Evolutionary conservation across 2,329 filamentous ascomycete genomes (phyloP), one percentile per base, ranked within the genome.

Genomic region (Rasamsonia emersonii): DNA sequence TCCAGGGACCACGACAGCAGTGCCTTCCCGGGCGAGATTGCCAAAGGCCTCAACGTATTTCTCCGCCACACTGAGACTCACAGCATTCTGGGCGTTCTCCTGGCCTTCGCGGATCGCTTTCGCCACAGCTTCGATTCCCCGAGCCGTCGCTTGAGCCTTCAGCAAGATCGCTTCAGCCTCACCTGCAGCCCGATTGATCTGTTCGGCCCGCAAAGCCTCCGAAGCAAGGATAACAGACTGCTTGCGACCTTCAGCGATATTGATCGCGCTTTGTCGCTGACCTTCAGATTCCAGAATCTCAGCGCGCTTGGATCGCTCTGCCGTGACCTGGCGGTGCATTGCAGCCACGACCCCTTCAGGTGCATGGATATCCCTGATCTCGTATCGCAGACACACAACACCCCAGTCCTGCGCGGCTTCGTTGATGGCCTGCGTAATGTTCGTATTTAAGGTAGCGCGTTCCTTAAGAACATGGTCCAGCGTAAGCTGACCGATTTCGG

Each of bases 361-460:
- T 0, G 91, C 91, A 63, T 98, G 91, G 51, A 98, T 98, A 61
- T 98, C 91, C 46, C 91, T 75, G 57, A 98, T 98, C 64, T 98
- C 91, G 68, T 98, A 98, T 37, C 91, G 82, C 40, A 98, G 72
- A 56, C 91, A 98, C 19, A 86, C 85, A 13, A 98, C 86, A 38
- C 91, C 91, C 91, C 91, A 98, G 33, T 89, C 89, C 50, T 93
- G 82, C 4, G 91, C 89, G 2, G 91, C 91, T 59, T 96, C 89
- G 59, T 98, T 98, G 71, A 98, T 96, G 25, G 91, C 89, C 36
- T 85, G 81, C n/a, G 91, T 96, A 57, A 98, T 98, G 65, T 98
- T 96, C 44, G 78, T 86, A 69, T 98, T 98, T 46, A 98, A 79
- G 13, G 86, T 85, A 3, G 88, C 86, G 43, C 91, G 86, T 70